Evolutionary conservation across 139 green algal genomes (phyloP), one percentile per base, ranked within the genome.

Genomic region (Edaphochlamys debaryana): DNA sequence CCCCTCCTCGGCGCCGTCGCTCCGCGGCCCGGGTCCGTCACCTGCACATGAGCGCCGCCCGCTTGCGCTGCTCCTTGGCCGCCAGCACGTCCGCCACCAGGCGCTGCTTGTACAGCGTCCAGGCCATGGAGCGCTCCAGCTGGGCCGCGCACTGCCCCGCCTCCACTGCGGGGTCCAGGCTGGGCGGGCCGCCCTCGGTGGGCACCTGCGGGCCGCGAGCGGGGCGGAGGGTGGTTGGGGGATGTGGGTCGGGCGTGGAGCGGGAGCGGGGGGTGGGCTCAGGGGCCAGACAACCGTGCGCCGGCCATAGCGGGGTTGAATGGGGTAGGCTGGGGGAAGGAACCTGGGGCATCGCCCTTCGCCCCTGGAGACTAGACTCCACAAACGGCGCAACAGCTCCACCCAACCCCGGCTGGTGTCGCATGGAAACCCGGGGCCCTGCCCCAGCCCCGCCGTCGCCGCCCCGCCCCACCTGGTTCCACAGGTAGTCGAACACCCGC

Each of bases 91-190:
- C 76, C n/a, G 42, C 63, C n/a, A 82, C 76, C 42, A 82, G 76
- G 42, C 45, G 60, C 63, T 73, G 63, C 42, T 82, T 82, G 76
- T 67, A 82, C 32, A 82, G 76, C 2, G 42, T 66, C 76, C 76
- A 82, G 42, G 60, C 29, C 76, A 82, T 82, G 42, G 37, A 63
- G n/a, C 76, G 76, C 63, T 82, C 63, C 76, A 82, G 64, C 41
- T 82, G 76, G 30, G 42, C 17, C 8, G 62, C 63, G 32, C 63
- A 73, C n/a, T 23, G 17, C 30, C 63, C 76, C 25, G 42, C 42
- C 42, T 50, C 62, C 42, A 64, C 3, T 0, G 62, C 41, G 17
- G 76, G 60, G 62, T 82, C 42, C 42, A 52, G n/a, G 23, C 42
- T 15, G 9, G 76, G 36, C 42, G 67, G 76, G 0, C 29, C 23